Conservation (phyloP, 805 yeast species). For the Cyberlindnera misumaiensis region DNA sequence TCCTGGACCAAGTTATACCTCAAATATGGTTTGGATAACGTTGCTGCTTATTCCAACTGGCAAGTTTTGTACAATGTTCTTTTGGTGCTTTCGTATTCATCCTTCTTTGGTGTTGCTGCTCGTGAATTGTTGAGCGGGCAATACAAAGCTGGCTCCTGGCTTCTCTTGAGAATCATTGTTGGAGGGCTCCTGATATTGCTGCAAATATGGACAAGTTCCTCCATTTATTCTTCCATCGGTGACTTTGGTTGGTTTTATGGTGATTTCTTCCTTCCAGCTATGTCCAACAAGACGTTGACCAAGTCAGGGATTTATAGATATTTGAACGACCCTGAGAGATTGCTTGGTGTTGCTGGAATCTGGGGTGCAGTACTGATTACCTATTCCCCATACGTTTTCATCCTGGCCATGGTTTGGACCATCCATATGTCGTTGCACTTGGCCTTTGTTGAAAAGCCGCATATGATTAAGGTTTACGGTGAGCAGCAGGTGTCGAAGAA, state of each 20-base stretch:
- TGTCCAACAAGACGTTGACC: constrained; percentile 45
- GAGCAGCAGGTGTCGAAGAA: constrained; percentile 50
- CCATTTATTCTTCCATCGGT: constrained; percentile 66
- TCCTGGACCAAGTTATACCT: constrained; percentile 60
- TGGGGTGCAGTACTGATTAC: constrained; percentile 67
- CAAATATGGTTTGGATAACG: constrained; percentile 55
- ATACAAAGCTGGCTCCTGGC: constrained; percentile 31
- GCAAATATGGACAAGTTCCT: constrained; percentile 63
- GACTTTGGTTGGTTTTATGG: constrained; percentile 91
- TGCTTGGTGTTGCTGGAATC: constrained; percentile 70
- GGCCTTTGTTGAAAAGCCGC: constrained; percentile 69
- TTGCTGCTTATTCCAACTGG: constrained; percentile 68
- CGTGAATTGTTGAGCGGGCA: constrained; percentile 26
- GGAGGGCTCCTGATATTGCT: constrained; percentile 50
- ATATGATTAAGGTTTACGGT: constrained; percentile 72
- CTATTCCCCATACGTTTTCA: constrained; percentile 40
- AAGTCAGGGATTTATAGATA: constrained; percentile 79
- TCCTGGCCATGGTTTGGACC: constrained; percentile 60
- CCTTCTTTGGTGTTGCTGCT: constrained; percentile 35
- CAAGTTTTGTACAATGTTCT: constrained; percentile 52
- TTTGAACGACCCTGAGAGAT: constrained; percentile 75
- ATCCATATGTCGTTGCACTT: constrained; percentile 58
- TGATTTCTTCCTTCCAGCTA: constrained; percentile 65
- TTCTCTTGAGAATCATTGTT: constrained; percentile 47
- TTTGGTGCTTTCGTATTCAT: constrained; percentile 50